Evolutionary conservation across 176 grass and related monocot species (phyloP).

Genomic region (Phragmites australis): DNA sequence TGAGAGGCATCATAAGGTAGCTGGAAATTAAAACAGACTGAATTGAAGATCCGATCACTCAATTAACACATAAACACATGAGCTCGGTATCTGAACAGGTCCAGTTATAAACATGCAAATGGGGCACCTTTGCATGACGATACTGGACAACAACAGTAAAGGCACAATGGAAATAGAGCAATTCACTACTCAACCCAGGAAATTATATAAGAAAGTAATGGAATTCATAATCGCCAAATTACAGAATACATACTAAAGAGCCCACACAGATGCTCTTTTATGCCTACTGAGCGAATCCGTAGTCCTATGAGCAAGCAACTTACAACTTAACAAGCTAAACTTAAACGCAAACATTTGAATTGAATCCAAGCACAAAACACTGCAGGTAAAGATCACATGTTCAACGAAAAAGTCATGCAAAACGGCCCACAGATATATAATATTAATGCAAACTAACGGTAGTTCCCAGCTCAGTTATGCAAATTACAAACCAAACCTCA

Average conservation of each 20-base stretch:
- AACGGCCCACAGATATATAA: background rate
- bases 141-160: background rate
- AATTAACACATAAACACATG: background rate
- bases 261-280: background rate
- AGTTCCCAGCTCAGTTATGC: background rate
- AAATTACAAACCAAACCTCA: background rate
- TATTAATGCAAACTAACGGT: background rate
- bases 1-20: background rate
- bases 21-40: background rate
- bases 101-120: background rate
- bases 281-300: background rate
- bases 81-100: background rate
- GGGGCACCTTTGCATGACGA: background rate
- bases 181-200: background rate
- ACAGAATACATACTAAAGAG: background rate
- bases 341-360: background rate
- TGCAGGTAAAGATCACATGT: background rate
- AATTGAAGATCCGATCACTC: background rate
- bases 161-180: background rate
- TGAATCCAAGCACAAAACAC: background rate
- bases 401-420: background rate
- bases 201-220: background rate
- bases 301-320: background rate
- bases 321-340: background rate
- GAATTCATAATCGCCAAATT: constrained; percentile 23